Evolutionary conservation across 225 moss, liverwort and hornwort species (phyloP).

Genomic region (Takakia lepidozioides): DNA sequence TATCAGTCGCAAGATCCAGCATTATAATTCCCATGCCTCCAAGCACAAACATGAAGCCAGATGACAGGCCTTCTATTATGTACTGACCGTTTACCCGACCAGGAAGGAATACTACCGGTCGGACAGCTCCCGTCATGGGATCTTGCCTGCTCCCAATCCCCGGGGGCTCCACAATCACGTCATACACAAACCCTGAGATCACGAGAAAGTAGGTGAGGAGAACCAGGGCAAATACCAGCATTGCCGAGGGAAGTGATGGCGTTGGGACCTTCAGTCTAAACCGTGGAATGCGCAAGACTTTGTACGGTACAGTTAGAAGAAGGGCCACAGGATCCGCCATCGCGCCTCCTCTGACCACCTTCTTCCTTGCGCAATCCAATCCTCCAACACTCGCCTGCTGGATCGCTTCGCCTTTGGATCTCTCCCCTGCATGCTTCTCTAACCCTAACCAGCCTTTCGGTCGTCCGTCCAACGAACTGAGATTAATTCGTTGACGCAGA

Average conservation of each 20-base stretch:
- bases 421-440: too few relatives aligned
- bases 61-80: constrained; percentile 92
- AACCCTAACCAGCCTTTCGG: too few relatives aligned
- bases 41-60: constrained; percentile 93
- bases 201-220: constrained; percentile 79
- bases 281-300: constrained; percentile 33
- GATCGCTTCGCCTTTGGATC: too few relatives aligned
- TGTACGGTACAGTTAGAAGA: constrained; percentile 32
- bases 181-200: constrained; percentile 93
- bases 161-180: constrained; percentile 97
- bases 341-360: too few relatives aligned
- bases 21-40: constrained; percentile 83
- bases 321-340: constrained; percentile 35
- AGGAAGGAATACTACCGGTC: constrained; percentile 84
- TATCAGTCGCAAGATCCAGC: constrained; percentile 84
- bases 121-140: constrained; percentile 84
- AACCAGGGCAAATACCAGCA: constrained; percentile 72
- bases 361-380: too few relatives aligned
- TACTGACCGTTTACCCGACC: constrained; percentile 95
- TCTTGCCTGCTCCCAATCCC: constrained; percentile 98
- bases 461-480: too few relatives aligned
- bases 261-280: constrained; percentile 54
- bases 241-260: constrained; percentile 65
- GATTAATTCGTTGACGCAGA: too few relatives aligned
- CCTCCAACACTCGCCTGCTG: too few relatives aligned